Conservation (phyloP, 2,329 filamentous ascomycete species). For the Scortechinia acanthostroma region DNA sequence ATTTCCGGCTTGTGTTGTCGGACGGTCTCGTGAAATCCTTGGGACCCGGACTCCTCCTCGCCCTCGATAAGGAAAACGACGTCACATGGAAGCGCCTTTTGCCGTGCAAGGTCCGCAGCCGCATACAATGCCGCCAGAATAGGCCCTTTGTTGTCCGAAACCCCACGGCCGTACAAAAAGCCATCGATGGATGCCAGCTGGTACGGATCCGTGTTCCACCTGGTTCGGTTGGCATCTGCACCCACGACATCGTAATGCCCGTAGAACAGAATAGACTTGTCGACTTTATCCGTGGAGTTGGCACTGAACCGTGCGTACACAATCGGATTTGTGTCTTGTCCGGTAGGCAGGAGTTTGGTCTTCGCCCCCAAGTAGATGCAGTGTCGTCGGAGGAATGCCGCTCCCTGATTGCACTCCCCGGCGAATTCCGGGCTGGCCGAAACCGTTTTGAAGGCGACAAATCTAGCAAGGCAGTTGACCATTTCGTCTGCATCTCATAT, state of each 20-base stretch:
- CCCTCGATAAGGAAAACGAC: slow-evolving; percentile 93
- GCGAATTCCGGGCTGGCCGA: slow-evolving; percentile 80
- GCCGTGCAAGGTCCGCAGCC: slow-evolving; percentile 78
- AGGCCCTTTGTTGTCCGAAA: slow-evolving; percentile 95
- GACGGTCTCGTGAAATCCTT: slow-evolving; percentile 81
- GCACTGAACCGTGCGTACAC: slow-evolving; percentile 81
- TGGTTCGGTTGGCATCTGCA: slow-evolving; percentile 73
- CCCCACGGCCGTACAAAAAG: slow-evolving; percentile 90
- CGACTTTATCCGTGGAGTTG: slow-evolving; percentile 61
- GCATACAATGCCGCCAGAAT: slow-evolving; percentile 91
- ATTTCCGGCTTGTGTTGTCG: slow-evolving; percentile 75
- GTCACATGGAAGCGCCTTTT: slow-evolving; percentile 78
- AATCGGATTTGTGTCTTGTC: slow-evolving; percentile 67
- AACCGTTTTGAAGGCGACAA: slow-evolving; percentile 86
- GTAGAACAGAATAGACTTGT: slow-evolving; percentile 78
- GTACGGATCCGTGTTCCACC: slow-evolving; percentile 86
- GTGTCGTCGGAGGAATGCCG: slow-evolving; percentile 79
- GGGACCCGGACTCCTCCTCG: slow-evolving; percentile 89
- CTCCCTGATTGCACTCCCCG: slow-evolving; percentile 86
- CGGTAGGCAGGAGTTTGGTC: slow-evolving; percentile 70
- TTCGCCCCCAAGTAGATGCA: slow-evolving; percentile 86
- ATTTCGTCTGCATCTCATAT: slow-evolving; percentile 48
- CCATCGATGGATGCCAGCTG: slow-evolving; percentile 82
- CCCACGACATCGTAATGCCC: slow-evolving; percentile 96
- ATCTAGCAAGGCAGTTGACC: slow-evolving; percentile 71